Evolutionary conservation across 2,329 filamentous ascomycete genomes (phyloP).

Genomic region (Aurifilum marmelostoma): DNA sequence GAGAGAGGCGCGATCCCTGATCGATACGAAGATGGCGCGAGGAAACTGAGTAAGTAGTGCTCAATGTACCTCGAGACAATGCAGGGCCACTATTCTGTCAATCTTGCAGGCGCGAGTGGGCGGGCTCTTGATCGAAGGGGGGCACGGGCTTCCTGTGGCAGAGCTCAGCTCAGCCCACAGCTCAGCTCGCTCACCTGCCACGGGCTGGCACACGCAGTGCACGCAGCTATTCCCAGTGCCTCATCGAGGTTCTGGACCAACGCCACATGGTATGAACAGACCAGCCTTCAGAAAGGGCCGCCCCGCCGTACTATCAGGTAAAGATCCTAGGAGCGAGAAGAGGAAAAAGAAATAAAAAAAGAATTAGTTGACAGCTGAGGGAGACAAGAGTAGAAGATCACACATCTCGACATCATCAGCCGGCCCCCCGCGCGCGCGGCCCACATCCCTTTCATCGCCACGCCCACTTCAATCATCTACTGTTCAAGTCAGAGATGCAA

Average conservation of each 20-base stretch:
- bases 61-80: not conserved
- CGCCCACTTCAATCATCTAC: not conserved
- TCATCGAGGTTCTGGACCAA: not conserved
- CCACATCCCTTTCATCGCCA: slow-evolving; percentile 1
- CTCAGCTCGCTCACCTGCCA: not conserved
- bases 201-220: not conserved
- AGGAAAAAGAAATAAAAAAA: not conserved
- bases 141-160: not conserved
- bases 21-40: too few relatives aligned
- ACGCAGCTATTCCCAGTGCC: not conserved
- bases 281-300: not conserved
- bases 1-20: too few relatives aligned
- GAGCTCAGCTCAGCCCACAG: not conserved
- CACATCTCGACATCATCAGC: not conserved
- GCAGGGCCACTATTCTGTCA: not conserved
- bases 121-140: not conserved
- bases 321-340: not conserved
- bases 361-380: not conserved
- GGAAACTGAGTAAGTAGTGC: too few relatives aligned
- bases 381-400: not conserved
- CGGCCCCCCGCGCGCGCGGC: not conserved
- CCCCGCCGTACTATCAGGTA: not conserved
- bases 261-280: not conserved
- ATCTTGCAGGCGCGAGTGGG: too few relatives aligned
- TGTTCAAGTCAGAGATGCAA: not conserved